Percentiles rank a stretch among this genome's conserved stretches.
Evolutionary conservation across 2,329 filamentous ascomycete genomes (phyloP).

Genomic region (Cladosporium sp.): DNA sequence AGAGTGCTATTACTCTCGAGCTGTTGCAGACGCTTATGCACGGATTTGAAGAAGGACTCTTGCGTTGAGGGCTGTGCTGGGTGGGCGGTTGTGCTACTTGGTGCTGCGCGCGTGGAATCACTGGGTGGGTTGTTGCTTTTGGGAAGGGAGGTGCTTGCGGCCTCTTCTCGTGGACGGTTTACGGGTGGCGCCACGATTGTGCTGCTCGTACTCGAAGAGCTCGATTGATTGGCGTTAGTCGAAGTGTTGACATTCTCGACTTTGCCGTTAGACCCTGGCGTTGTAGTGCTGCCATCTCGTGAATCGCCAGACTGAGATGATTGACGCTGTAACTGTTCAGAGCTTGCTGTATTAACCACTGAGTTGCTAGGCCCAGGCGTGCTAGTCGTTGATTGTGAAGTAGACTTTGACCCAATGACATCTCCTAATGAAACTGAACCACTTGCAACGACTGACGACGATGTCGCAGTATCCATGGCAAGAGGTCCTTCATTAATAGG

Average conservation of each 20-base stretch:
- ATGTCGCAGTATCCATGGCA: neutral
- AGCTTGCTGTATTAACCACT: neutral
- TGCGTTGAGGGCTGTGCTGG: constrained; percentile 75
- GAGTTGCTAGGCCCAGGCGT: neutral
- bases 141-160: neutral
- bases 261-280: neutral
- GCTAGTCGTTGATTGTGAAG: neutral
- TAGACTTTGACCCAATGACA: neutral
- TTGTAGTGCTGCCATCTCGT: neutral
- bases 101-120: constrained; percentile 11
- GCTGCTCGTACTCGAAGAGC: neutral
- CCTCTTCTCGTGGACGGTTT: neutral
- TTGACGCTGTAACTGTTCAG: neutral
- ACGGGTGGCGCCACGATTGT: neutral
- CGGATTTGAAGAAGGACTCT: constrained; percentile 96
- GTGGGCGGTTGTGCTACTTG: constrained; percentile 33
- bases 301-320: neutral
- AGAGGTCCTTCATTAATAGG: neutral
- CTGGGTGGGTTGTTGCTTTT: neutral
- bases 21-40: constrained; percentile 87
- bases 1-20: constrained; percentile 91
- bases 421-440: neutral
- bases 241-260: neutral
- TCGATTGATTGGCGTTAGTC: neutral
- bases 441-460: neutral